Percentiles rank a stretch among this genome's conserved stretches.
These are phyloP conservation scores for Phascolomyces articulosus DNA, from an alignment of 371 early-diverging fungal genomes.

Conservation along the genomic window DNA sequence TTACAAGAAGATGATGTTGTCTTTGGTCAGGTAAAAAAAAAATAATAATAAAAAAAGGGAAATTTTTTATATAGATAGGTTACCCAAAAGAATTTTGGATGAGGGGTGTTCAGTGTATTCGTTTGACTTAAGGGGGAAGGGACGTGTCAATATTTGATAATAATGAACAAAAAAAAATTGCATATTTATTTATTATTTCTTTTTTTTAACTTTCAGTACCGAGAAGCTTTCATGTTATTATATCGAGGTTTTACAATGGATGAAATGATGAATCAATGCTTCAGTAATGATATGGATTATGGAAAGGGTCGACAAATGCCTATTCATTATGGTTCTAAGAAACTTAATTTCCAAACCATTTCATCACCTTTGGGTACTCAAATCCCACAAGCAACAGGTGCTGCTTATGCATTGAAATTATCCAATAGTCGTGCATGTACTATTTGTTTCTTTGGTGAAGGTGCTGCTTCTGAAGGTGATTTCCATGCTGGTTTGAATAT, in stretches of 20 bases:
- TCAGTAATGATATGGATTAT: constrained; percentile 85
- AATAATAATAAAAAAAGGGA: background rate
- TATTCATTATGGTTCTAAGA: constrained; percentile 91
- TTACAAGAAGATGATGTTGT: constrained; percentile 87
- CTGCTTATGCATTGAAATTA: constrained; percentile 93
- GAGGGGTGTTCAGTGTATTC: too few relatives aligned
- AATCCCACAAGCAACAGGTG: constrained; percentile 96
- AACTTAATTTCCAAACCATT: constrained; percentile 93
- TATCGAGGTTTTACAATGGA: constrained; percentile 94
- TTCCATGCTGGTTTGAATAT: constrained; percentile 98
- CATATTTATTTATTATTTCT: too few relatives aligned
- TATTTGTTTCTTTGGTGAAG: constrained; percentile 97
- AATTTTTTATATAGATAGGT: too few relatives aligned
- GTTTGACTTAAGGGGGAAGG: too few relatives aligned
- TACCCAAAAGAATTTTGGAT: too few relatives aligned
- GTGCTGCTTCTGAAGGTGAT: constrained; percentile 97
- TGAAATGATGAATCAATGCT: constrained; percentile 96
- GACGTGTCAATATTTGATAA: too few relatives aligned
- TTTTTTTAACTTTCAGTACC: too few relatives aligned
- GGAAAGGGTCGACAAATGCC: constrained; percentile 99
- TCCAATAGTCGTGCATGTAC: constrained; percentile 77
- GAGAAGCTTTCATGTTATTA: constrained; percentile 92
- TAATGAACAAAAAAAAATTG: too few relatives aligned
- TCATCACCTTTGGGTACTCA: constrained; percentile 97
- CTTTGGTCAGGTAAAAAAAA: constrained; percentile 73